These are phyloP conservation scores for Plasmodium ovale DNA, from an alignment of 169 alveolate species.

Conservation along the genomic window DNA sequence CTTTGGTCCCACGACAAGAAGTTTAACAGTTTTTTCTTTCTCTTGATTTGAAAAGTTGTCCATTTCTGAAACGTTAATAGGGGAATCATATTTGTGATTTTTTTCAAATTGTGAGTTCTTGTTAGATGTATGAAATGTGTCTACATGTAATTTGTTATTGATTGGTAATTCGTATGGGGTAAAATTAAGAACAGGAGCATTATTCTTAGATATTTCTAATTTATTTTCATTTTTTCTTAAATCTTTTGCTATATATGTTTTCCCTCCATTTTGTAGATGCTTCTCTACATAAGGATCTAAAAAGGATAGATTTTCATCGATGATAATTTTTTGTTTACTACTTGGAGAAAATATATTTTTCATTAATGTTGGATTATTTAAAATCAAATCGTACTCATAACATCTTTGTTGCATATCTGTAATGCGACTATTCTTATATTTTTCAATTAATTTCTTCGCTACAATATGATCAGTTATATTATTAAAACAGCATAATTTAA, in stretches of 20 bases:
- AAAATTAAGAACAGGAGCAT: slow-evolving; percentile 32
- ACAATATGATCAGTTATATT: slow-evolving; percentile 65
- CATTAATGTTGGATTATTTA: slow-evolving; percentile 54
- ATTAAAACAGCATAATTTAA: slow-evolving; percentile 54
- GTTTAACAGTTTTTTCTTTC: slow-evolving; percentile 45
- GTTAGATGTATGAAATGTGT: slow-evolving; percentile 17
- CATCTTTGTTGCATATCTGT: slow-evolving; percentile 74
- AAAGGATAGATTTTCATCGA: slow-evolving; percentile 56
- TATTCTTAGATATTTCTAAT: slow-evolving; percentile 20
- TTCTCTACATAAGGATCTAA: slow-evolving; percentile 59
- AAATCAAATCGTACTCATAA: slow-evolving; percentile 61
- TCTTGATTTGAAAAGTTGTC: slow-evolving; percentile 12
- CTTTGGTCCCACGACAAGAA: slow-evolving; percentile 74
- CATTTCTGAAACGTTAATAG: background rate
- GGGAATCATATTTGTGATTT: slow-evolving; percentile 14
- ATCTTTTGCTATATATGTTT: slow-evolving; percentile 48
- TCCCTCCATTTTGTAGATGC: slow-evolving; percentile 70
- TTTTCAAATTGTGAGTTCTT: slow-evolving; percentile 22
- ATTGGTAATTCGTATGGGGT: slow-evolving; percentile 74
- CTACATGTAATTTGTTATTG: slow-evolving; percentile 29
- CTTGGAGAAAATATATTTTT: slow-evolving; percentile 39
- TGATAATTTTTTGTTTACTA: slow-evolving; percentile 26
- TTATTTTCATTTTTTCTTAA: slow-evolving; percentile 38
- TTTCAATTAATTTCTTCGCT: slow-evolving; percentile 66
- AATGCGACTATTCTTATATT: slow-evolving; percentile 47